Conservation (phyloP, 768 basidiomycete species). For the Rhodotorula toruloides region DNA sequence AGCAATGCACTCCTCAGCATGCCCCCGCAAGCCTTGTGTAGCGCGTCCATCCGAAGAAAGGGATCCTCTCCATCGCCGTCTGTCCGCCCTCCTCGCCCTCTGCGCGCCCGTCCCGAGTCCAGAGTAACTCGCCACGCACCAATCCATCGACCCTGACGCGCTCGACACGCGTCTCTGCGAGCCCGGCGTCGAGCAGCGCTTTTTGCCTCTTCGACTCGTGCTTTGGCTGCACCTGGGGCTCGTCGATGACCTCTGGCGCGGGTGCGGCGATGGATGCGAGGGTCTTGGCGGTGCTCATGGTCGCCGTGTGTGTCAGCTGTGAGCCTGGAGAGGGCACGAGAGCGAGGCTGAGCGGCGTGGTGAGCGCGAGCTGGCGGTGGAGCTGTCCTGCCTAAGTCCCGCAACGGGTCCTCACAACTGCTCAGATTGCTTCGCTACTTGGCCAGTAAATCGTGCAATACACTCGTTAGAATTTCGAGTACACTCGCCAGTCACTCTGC, state of each 20-base stretch:
- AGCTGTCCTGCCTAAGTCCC: no score
- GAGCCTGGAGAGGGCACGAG: not conserved
- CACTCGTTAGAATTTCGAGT: no score
- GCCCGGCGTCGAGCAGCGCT: slow-evolving; percentile 23
- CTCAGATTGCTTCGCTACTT: no score
- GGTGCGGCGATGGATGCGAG: slow-evolving; percentile 32
- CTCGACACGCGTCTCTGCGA: slow-evolving; percentile 29
- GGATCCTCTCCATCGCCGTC: not conserved
- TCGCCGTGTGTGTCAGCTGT: not conserved
- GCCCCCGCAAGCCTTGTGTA: no score
- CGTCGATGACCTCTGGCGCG: slow-evolving; percentile 9
- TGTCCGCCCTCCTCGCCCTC: not conserved
- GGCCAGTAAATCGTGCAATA: no score
- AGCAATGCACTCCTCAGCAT: no score
- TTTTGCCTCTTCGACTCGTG: slow-evolving; percentile 21
- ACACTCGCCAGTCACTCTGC: not conserved
- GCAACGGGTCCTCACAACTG: no score
- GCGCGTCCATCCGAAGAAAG: no score
- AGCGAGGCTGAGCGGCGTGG: no score
- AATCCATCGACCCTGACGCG: slow-evolving; percentile 38
- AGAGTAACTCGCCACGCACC: slow-evolving; percentile 14
- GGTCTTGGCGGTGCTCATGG: slow-evolving; percentile 21
- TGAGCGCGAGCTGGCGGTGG: no score
- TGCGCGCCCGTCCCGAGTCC: not conserved
- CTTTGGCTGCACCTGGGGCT: slow-evolving; percentile 7